phyloP scores from a whole-genome alignment of 1,284 basidiomycete genomes.

The Apiotrichum mycotoxinovorans region DNA sequence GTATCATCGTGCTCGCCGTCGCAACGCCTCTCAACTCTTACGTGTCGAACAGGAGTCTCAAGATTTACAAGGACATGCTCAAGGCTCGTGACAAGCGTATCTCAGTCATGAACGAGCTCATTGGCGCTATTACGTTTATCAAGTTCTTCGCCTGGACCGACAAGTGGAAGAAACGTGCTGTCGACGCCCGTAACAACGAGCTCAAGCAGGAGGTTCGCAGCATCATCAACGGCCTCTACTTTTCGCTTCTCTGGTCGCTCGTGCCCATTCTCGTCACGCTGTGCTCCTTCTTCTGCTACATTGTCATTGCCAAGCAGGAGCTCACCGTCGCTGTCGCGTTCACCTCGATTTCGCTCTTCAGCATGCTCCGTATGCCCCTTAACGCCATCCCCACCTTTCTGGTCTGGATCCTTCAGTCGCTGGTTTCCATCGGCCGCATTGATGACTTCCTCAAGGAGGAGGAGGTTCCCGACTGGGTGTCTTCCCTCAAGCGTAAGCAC shows the following conservation, averaged over 20 bases:
- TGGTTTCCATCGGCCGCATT: slow-evolving; percentile 74
- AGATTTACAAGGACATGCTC: slow-evolving; percentile 68
- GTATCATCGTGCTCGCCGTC: slow-evolving; percentile 69
- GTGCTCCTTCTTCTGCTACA: slow-evolving; percentile 49
- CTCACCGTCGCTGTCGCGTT: slow-evolving; percentile 51
- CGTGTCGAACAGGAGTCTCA: slow-evolving; percentile 57
- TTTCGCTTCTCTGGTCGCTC: slow-evolving; percentile 27
- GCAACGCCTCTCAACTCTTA: slow-evolving; percentile 60
- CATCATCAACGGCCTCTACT: background rate
- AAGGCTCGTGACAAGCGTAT: slow-evolving; percentile 78
- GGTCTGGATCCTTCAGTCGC: slow-evolving; percentile 55
- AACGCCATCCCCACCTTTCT: slow-evolving; percentile 41
- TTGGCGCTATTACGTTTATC: slow-evolving; percentile 56
- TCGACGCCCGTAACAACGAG: slow-evolving; percentile 41
- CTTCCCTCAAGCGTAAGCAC: slow-evolving; percentile 56
- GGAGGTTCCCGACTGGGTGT: slow-evolving; percentile 70
- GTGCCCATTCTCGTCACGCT: slow-evolving; percentile 48
- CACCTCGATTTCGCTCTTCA: slow-evolving; percentile 50
- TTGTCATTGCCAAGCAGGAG: slow-evolving; percentile 47
- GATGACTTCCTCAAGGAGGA: slow-evolving; percentile 75
- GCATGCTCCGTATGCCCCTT: slow-evolving; percentile 56
- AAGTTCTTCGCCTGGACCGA: slow-evolving; percentile 51
- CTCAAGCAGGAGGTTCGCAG: slow-evolving; percentile 29
- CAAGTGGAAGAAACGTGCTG: slow-evolving; percentile 46
- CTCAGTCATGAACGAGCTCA: slow-evolving; percentile 78